Base-by-base conservation (phyloP, 306 rosid genomes). In the Inga oerstediana region DNA sequence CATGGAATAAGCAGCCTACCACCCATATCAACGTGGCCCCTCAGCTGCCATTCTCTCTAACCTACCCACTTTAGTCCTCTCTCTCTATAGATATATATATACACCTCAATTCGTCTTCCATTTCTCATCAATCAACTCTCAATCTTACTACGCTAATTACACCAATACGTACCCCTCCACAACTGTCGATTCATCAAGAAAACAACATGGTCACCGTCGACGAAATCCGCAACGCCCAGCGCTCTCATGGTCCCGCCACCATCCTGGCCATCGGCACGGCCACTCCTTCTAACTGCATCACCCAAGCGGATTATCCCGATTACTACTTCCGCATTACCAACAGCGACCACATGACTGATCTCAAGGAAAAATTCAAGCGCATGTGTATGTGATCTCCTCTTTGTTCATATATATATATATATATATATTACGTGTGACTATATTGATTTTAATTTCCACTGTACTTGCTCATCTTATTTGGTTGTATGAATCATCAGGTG, bases 281-380 rank as follows among this genome's bases (percentile, higher is more conserved):
- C 83, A 86, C 85, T 0, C 92, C 94, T 12, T 27, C 89, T 7
- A 67, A 91, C 80, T 80, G 84, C 19, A 2, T 91, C 5, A 3
- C 7, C 4, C 94, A 91, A 49, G 88, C 84, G 5, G 89, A 84
- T 0, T 91, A 91, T 73, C 94, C 94, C 0, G 92, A 91, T 46
- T 91, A 84, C 69, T 91, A 91, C 85, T 91, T 91, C 37, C 92
- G 92, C 2, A 86, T 91, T 61, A 91, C 94, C 76, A 84, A 91
- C 4, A 87, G 90, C 22, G 83, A 91, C 0, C 94, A 91, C 81
- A 89, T 87, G 92, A 89, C 91, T 12, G 84, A 88, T 0, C 84
- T 91, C 74, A 89, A 91, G 20, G 90, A 89, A 8, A 91, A 91
- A 24, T 91, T 91, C 76, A 74, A 81, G 72, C 94, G 94, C 84